Base-by-base conservation (phyloP, 805 yeast genomes). In the Starmerella floricola region DNA sequence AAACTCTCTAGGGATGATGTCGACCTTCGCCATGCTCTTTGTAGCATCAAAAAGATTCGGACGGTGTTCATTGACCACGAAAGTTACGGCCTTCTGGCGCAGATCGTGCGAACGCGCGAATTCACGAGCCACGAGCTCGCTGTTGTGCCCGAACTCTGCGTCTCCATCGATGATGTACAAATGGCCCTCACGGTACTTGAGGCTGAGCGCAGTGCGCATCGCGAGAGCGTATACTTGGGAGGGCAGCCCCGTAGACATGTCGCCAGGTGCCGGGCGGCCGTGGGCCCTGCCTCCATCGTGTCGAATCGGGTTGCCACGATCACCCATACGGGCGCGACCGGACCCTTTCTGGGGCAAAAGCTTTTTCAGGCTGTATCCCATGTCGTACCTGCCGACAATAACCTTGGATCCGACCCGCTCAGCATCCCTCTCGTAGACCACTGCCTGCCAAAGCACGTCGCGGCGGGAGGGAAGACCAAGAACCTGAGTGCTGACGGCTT, bases 301-400 rank as follows among this genome's bases (percentile, higher is more conserved):
- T 65, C 95, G 78, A 34, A 78, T 80, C 38, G 98, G 98, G 19
- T 95, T 84, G 56, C 87, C 88, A 45, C 82, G 86, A 63, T 87
- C 96, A 67, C 99, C 99, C 41, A 76, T 79, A 69, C 99, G 78
- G 41, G 99, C 99, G 48, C 73, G 72, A 64, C 99, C 99, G 13
- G 84, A 67, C 46, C 97, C 97, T 64, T 91, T 91, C 64, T 91
- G 98, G 24, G 85, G 83, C 30, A 75, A 69, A 52, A 91, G 66
- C 60, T 91, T 91, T 56, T 73, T 72, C 62, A 93, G 73, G 19
- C 94, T 80, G 61, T 74, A 87, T 46, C 87, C 86, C 62, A 79
- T 80, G 53, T 84, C 88, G 29, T 83, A 73, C 62, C 95, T 79
- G 44, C 91, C 84, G 29, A 84, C 79, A 26, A 91, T 93, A 56